A percentile compares a stretch with the other conserved stretches of the same genome.
Conservation (phyloP, 176 grass and related monocot species). For the Coix lacrymajobi region DNA sequence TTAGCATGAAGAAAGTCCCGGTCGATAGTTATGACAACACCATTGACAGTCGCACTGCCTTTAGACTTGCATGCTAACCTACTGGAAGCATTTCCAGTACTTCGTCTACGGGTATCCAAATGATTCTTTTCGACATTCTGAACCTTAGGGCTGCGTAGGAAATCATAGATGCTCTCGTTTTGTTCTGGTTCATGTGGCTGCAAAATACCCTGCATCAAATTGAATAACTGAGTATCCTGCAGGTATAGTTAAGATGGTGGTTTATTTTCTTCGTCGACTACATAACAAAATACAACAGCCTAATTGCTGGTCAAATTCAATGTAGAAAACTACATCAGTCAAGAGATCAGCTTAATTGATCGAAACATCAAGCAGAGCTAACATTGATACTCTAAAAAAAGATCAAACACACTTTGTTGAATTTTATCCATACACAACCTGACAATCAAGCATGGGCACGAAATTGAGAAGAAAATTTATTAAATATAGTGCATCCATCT, state of each 20-base stretch:
- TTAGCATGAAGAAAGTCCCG: slow-evolving; percentile 35
- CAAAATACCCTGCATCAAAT: slow-evolving; percentile 23
- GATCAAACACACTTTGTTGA: background rate
- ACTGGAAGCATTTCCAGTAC: slow-evolving; percentile 13
- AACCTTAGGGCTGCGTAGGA: slow-evolving; percentile 32
- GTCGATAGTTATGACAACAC: slow-evolving; percentile 2
- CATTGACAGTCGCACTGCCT: slow-evolving; percentile 1
- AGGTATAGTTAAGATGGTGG: background rate
- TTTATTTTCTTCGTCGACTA: slow-evolving; percentile 3
- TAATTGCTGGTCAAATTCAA: background rate
- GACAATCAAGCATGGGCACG: background rate
- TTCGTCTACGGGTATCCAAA: background rate
- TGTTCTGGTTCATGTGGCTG: slow-evolving; percentile 40
- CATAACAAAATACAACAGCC: background rate
- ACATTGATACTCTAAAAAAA: background rate
- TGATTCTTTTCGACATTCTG: slow-evolving; percentile 17
- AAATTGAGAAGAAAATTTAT: background rate
- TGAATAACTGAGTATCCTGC: background rate
- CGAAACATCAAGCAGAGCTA: background rate
- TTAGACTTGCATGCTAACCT: slow-evolving; percentile 15
- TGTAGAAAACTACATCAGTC: background rate
- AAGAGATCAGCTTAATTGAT: slow-evolving; percentile 8
- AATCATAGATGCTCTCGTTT: slow-evolving; percentile 44
- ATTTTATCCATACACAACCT: background rate
- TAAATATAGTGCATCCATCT: background rate